Evolutionary conservation across 2,329 filamentous ascomycete species (phyloP), one percentile per base, ranked within the genome.

Genomic region (Juglanconis sp.): DNA sequence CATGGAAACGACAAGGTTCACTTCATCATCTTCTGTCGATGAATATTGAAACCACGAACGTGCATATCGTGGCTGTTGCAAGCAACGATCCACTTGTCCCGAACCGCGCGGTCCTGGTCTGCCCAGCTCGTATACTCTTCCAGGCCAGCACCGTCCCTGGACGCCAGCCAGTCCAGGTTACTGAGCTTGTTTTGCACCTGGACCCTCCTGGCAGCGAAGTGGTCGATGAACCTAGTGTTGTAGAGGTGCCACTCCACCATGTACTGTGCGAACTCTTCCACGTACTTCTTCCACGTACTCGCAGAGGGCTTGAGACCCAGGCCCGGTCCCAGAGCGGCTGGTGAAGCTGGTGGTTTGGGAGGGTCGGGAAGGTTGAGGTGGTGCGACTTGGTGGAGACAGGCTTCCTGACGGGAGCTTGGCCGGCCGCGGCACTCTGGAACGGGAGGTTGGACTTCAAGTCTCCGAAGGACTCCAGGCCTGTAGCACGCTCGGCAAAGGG

Each of bases 101-200:
- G 77, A 5, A 90, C 83, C 52, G 78, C 76, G 64, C 85, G 81
- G 68, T 92, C 89, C 71, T 90, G 84, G 65, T 83, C 81, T 58
- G 88, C 73, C 69, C 83, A 84, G 42, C 74, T 75, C 60, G 85
- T 71, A 69, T 92, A 92, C 58, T 82, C 80, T 15, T 76, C 70
- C 31, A 87, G 77, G 0, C 82, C 85, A 1, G 66, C 64, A 44
- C 81, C 74, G 31, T 79, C 71, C 1, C 71, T 69, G 8, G 72
- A 67, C 35, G 74, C 73, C 17, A 85, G 68, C 71, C 82, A 85
- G 1, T 67, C 68, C 56, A 79, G 78, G 24, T 74, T 68, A 47
- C 71, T 66, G 61, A 77, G 73, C 31, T 73, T 73, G 34, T 69
- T 67, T 24, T 71, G 70, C 38, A 79, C 74, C 40, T 79, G 70